A percentile compares a stretch with the other conserved stretches of the same genome.
Conservation (phyloP, 768 basidiomycete species). For the Rickenella mellea region DNA sequence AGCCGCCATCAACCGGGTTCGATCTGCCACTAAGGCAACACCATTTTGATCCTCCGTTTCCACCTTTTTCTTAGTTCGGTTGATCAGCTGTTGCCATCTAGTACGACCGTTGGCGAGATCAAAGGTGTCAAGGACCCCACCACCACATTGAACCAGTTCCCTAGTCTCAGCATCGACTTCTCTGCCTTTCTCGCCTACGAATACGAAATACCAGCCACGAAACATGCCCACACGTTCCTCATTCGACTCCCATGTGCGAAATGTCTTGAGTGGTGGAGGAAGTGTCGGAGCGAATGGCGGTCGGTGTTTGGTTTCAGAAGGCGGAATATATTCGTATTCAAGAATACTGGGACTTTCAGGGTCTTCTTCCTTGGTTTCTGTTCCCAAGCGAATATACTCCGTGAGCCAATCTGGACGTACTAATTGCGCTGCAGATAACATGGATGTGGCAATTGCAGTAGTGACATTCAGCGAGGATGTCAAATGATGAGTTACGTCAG, state of each 20-base stretch:
- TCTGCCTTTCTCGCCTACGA: conserved; percentile 46
- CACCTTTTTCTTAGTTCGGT: conserved; percentile 40
- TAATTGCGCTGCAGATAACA: conserved; percentile 47
- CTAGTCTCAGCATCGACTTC: conserved; percentile 38
- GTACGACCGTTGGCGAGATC: conserved; percentile 37
- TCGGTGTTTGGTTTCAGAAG: conserved; percentile 43
- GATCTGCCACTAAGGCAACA: conserved; percentile 45
- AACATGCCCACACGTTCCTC: conserved; percentile 53
- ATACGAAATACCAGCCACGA: conserved; percentile 43
- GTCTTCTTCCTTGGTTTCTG: conserved; percentile 20
- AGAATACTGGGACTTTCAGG: conserved; percentile 26
- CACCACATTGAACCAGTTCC: conserved; percentile 47
- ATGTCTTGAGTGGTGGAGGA: conserved; percentile 34
- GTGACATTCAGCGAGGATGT: conserved; percentile 39
- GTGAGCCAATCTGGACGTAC: conserved; percentile 62
- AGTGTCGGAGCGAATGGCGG: conserved; percentile 49
- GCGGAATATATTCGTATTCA: conserved; percentile 43
- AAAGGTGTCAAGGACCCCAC: conserved; percentile 55
- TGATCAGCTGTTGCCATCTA: conserved; percentile 43
- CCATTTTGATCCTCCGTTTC: conserved; percentile 24
- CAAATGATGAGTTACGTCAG: conserved; percentile 58
- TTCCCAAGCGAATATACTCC: conserved; percentile 47
- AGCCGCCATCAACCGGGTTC: conserved; percentile 33
- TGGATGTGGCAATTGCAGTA: conserved; percentile 42
- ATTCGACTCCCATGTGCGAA: conserved; percentile 59